Conservation (phyloP, 768 basidiomycete species). For the Flagelloscypha sp. region DNA sequence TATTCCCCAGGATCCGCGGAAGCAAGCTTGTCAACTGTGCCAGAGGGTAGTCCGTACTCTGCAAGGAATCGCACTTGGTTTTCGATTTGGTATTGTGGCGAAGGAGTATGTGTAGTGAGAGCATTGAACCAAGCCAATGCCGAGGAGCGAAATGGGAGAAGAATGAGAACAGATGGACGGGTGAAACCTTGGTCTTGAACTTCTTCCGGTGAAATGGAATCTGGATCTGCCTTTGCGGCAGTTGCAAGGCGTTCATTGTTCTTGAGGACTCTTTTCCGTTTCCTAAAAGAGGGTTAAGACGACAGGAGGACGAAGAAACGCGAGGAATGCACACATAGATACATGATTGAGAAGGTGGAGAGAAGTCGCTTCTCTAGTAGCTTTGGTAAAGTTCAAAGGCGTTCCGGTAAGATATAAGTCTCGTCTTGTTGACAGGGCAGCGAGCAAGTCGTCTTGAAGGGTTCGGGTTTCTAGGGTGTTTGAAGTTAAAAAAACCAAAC, state of each 20-base stretch:
- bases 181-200: slow-evolving; percentile 97
- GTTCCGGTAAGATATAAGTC: slow-evolving; percentile 72
- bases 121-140: slow-evolving; percentile 79
- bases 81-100: slow-evolving; percentile 74
- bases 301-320: background rate
- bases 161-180: slow-evolving; percentile 85
- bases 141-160: slow-evolving; percentile 88
- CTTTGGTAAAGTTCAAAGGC: slow-evolving; percentile 54
- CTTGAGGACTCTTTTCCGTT: slow-evolving; percentile 81
- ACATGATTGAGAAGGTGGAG: slow-evolving; percentile 87
- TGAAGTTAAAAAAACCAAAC: slow-evolving; percentile 6
- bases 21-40: slow-evolving; percentile 72
- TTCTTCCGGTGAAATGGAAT: slow-evolving; percentile 54
- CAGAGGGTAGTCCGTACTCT: slow-evolving; percentile 80
- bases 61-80: slow-evolving; percentile 73
- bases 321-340: slow-evolving; percentile 53
- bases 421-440: slow-evolving; percentile 53
- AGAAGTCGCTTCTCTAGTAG: slow-evolving; percentile 58
- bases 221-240: slow-evolving; percentile 47
- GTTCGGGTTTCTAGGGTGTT: slow-evolving; percentile 34
- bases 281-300: slow-evolving; percentile 40
- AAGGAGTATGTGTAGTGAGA: slow-evolving; percentile 66
- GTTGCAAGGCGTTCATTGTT: slow-evolving; percentile 89
- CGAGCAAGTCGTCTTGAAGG: slow-evolving; percentile 63
- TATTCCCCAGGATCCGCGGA: slow-evolving; percentile 68